A percentile compares a stretch with the other conserved stretches of the same genome.
Conservation (phyloP, 2,329 filamentous ascomycete species). For the Eutypella sp. region DNA sequence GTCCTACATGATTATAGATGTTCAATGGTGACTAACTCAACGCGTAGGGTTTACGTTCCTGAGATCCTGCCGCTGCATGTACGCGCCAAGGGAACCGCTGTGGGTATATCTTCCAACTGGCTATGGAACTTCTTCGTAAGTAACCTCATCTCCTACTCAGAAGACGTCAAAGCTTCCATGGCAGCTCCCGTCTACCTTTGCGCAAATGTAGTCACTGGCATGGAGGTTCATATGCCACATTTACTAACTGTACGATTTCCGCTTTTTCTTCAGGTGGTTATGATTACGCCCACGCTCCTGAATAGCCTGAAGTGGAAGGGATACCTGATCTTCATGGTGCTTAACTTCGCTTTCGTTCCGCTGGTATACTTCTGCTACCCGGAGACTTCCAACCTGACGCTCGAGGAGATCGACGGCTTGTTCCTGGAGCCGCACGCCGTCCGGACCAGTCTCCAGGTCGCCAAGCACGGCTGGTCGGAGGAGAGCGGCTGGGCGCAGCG, state of each 20-base stretch:
- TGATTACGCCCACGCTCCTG: slow-evolving; percentile 45
- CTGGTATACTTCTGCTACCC: slow-evolving; percentile 44
- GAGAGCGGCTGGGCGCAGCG: not conserved
- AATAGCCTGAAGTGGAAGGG: slow-evolving; percentile 43
- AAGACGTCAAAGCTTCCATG: too few species aligned
- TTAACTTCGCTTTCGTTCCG: slow-evolving; percentile 40
- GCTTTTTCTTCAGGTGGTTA: slow-evolving; percentile 1
- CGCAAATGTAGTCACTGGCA: too few species aligned
- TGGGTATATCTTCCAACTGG: slow-evolving; percentile 32
- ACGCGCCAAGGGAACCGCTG: slow-evolving; percentile 26
- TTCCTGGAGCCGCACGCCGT: slow-evolving; percentile 25
- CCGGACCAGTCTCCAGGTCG: not conserved
- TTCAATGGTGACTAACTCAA: not conserved
- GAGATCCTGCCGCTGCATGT: slow-evolving; percentile 31
- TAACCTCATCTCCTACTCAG: slow-evolving; percentile 26
- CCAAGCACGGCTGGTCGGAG: slow-evolving; percentile 2
- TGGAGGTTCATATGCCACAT: too few species aligned
- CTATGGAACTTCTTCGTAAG: slow-evolving; percentile 27
- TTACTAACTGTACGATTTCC: slow-evolving; percentile 14
- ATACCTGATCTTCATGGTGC: slow-evolving; percentile 47
- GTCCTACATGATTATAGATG: slow-evolving; percentile 24
- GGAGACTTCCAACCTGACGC: slow-evolving; percentile 43
- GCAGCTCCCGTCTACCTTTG: too few species aligned
- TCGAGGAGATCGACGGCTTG: slow-evolving; percentile 49
- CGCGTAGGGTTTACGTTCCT: slow-evolving; percentile 29